Evolutionary conservation across 768 basidiomycete species (phyloP), one percentile per base, ranked within the genome.

Genomic region (Podaxis rugospora): DNA sequence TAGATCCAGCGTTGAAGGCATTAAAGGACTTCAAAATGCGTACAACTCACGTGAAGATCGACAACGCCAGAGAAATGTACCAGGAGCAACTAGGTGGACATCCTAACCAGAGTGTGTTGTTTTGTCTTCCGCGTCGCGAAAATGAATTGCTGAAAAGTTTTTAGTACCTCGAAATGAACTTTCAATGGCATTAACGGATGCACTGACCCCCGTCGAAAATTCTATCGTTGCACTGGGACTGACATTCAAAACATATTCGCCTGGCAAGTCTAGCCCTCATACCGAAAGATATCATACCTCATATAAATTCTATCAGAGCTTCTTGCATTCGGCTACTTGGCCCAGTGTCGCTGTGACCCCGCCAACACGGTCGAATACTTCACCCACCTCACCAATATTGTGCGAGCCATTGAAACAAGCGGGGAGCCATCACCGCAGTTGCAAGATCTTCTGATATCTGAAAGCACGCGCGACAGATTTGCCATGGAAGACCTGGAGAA

Each of bases 291-390:
- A 13, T 23, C 47, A 51, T 51, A 54, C 37, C 63, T 62, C 50
- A 51, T 44, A 28, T 40, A 14, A 27, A 32, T 27, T 47, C 11
- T n/a, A 51, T 32, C 65, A 93, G 92, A 89, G 23, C 75, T 91
- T 11, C 78, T 94, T 56, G 76, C 76, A n/a, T 93, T 91, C 69
- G 90, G 86, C 0, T 94, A 93, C 67, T 72, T 87, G 58, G 87
- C 90, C 0, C 90, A 93, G 71, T 89, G 85, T 68, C 88, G 90
- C 62, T 94, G 92, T 71, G 86, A 93, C 66, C 90, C 90, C 32
- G 75, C 72, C 2, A 73, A 78, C 39, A 92, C 90, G 0, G 64
- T 84, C 3, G 69, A 74, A 13, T 89, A 92, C 70, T 92, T 90
- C 70, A 80, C 83, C 2, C 76, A 79, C 56, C 73, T 93, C 44